Percentiles rank a stretch among this genome's conserved stretches.
Evolutionary conservation across 2,329 filamentous ascomycete genomes (phyloP).

Genomic region (Dothiorella sarmentorum): DNA sequence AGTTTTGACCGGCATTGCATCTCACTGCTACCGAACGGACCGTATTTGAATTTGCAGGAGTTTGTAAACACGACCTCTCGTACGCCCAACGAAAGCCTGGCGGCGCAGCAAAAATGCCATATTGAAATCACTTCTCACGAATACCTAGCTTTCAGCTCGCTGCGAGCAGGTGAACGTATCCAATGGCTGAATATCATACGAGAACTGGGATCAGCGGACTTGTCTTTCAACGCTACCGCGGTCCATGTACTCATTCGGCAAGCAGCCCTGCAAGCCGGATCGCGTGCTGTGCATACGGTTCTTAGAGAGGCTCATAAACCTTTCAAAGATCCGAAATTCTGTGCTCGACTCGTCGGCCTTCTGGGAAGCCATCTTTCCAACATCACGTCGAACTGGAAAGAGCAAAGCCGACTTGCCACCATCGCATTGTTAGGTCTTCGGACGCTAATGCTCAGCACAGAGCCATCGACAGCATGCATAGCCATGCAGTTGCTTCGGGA

Average conservation of each 20-base stretch:
- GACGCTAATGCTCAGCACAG: background rate
- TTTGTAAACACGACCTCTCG: background rate
- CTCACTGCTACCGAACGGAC: background rate
- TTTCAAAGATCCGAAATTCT: background rate
- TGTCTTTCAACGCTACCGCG: background rate
- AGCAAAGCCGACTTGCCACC: background rate
- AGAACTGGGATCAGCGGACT: slow-evolving; percentile 5
- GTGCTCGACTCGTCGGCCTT: background rate
- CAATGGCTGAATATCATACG: slow-evolving; percentile 19
- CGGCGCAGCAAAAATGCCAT: background rate
- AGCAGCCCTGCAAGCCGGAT: slow-evolving; percentile 6
- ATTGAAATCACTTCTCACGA: background rate
- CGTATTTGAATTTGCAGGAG: slow-evolving; percentile 2
- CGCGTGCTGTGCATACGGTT: background rate
- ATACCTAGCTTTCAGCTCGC: slow-evolving; percentile 10
- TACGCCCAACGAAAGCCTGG: slow-evolving; percentile 2
- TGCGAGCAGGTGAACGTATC: slow-evolving; percentile 15
- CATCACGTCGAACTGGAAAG: slow-evolving; percentile 15
- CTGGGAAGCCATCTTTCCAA: background rate
- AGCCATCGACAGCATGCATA: background rate
- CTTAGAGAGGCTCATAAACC: slow-evolving; percentile 1
- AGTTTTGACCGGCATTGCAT: background rate
- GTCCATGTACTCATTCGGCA: slow-evolving; percentile 2
- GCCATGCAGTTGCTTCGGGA: background rate
- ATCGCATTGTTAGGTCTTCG: slow-evolving; percentile 3